Evolutionary conservation across 176 grass and related monocot species (phyloP).

Genomic region (Lolium rigidum): DNA sequence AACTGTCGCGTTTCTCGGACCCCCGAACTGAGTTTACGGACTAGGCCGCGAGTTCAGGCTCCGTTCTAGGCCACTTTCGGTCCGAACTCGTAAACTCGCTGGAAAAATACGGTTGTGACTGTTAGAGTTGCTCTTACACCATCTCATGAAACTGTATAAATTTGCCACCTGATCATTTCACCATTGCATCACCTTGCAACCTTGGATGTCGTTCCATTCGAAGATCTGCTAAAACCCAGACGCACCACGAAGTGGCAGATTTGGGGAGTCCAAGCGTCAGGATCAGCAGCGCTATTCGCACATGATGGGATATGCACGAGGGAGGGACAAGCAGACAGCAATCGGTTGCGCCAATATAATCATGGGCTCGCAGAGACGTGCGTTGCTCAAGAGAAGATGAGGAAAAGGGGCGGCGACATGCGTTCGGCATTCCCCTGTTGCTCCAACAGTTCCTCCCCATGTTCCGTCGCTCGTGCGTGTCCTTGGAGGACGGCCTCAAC

Average conservation of each 20-base stretch:
- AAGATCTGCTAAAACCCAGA: background rate
- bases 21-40: no score
- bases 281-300: background rate
- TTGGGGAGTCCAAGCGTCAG: background rate
- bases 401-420: background rate
- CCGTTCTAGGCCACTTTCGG: no score
- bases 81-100: no score
- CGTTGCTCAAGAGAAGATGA: background rate
- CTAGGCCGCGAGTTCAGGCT: no score
- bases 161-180: background rate
- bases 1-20: no score
- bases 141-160: background rate
- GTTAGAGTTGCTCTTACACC: no score
- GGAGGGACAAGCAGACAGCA: background rate
- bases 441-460: constrained; percentile 40
- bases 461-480: constrained; percentile 9
- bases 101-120: no score
- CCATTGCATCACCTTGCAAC: background rate
- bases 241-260: background rate
- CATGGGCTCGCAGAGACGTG: constrained; percentile 18
- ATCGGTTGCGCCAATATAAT: constrained; percentile 11
- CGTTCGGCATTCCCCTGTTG: constrained; percentile 19
- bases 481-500: constrained; percentile 20
- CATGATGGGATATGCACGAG: background rate
- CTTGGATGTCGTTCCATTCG: no score